Base-by-base conservation (phyloP, 2,329 filamentous ascomycete genomes). In the Fusarium paranaense region DNA sequence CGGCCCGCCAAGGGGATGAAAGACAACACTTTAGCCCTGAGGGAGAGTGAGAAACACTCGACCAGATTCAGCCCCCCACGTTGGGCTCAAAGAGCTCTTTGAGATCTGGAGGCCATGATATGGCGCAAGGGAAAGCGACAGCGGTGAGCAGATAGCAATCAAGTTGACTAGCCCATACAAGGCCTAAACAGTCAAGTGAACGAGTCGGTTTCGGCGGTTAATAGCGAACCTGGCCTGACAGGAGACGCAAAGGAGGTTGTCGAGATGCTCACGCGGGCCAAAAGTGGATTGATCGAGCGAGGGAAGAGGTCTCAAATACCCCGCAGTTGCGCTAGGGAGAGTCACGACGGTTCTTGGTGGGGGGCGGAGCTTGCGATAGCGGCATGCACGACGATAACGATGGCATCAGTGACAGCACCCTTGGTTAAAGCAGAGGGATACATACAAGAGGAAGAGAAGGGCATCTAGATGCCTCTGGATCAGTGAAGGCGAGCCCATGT, bases 321-420 rank as follows among this genome's bases (percentile, higher is more conserved):
- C 72, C 72, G 72, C 72, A 74, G 72, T 64, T 67, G 72, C 72
- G 69, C 72, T 75, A 74, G 69, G 56, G 74, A 67, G 38, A 35
- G 72, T 75, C 72, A 74, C 71, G 71, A 62, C 71, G 68, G 67
- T 67, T 74, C 57, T 60, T 74, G 30, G 69, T 72, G 74, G 72
- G 72, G 71, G 71, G 64, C 61, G 64, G 22, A 74, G 64, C 64
- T 72, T 72, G 65, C 62, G 72, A 74, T 74, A 74, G 72, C 57
- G 65, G 69, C 70, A 74, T 75, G 72, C 69, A 75, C 16, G 61
- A 69, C 72, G 72, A 74, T 74, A 74, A 74, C 62, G 57, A 25
- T 25, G 50, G 62, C 33, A 47, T 25, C 9, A 25, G 40, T 58
- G 18, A 52, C 3, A 40, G 37, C 4, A 40, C 37, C 47, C 50